Conservation (phyloP, 306 rosid species). For the Psophocarpus tetragonolobus region DNA sequence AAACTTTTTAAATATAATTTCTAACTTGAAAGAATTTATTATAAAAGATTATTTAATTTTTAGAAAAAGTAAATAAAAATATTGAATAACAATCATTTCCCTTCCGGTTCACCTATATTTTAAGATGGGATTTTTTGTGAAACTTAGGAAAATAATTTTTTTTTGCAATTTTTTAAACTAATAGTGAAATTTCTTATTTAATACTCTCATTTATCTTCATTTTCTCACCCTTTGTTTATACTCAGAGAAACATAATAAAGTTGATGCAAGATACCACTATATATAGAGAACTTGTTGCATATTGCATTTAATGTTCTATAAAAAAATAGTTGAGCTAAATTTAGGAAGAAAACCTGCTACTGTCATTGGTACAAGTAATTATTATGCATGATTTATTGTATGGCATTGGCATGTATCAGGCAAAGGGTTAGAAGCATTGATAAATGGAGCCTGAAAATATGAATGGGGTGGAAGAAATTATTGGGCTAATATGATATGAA, state of each 20-base stretch:
- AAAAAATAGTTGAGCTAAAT: neutral
- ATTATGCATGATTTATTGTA: constrained; percentile 21
- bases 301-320: neutral
- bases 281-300: neutral
- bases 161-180: neutral
- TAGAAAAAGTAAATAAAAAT: too few relatives aligned
- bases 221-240: neutral
- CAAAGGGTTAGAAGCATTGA: neutral
- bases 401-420: neutral
- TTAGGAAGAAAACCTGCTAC: neutral
- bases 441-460: constrained; percentile 4
- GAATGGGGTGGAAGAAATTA: neutral
- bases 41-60: too few relatives aligned
- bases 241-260: neutral
- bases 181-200: neutral
- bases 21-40: too few relatives aligned
- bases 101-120: neutral
- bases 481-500: constrained; percentile 5
- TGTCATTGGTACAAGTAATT: neutral
- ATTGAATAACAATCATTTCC: too few relatives aligned
- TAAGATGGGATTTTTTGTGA: neutral
- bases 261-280: neutral
- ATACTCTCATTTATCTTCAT: neutral
- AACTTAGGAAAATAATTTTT: neutral
- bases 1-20: too few relatives aligned